A percentile compares a stretch with the other conserved stretches of the same genome.
phyloP scores from a whole-genome alignment of 257 asterid genomes.

The Fraxinus anomala region DNA sequence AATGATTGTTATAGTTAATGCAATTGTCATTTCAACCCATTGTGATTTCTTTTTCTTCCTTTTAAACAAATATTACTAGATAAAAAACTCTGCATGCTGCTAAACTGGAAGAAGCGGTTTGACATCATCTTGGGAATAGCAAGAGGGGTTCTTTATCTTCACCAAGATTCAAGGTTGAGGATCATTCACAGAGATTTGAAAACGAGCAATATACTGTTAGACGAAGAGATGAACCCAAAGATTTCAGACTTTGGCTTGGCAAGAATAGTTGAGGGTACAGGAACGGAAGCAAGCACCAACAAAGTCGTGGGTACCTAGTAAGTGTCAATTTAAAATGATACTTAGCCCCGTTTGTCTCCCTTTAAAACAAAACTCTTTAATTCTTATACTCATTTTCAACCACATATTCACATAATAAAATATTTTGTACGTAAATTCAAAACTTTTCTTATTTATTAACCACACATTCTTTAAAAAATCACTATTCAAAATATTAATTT shows the following conservation, averaged over 20 bases:
- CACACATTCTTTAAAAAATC: too few relatives aligned
- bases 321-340: not conserved
- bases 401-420: too few relatives aligned
- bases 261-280: conserved; percentile 2
- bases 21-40: not conserved
- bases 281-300: not conserved
- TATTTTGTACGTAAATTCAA: too few relatives aligned
- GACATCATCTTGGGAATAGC: conserved; percentile 43
- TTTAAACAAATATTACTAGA: conserved; percentile 18
- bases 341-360: too few relatives aligned
- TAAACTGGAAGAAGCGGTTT: conserved; percentile 39
- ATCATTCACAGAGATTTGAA: conserved; percentile 45
- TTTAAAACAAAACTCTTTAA: too few relatives aligned
- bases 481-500: too few relatives aligned
- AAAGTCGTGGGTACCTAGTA: not conserved
- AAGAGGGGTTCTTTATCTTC: conserved; percentile 46
- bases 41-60: not conserved
- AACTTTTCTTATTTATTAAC: too few relatives aligned
- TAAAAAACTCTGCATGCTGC: conserved; percentile 24
- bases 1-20: not conserved
- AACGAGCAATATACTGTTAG: conserved; percentile 42
- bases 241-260: conserved; percentile 35
- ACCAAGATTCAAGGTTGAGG: conserved; percentile 45
- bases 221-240: conserved; percentile 46
- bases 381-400: too few relatives aligned